Evolutionary conservation across 768 basidiomycete species (phyloP), one percentile per base, ranked within the genome.

Genomic region (Boletellus ananas): DNA sequence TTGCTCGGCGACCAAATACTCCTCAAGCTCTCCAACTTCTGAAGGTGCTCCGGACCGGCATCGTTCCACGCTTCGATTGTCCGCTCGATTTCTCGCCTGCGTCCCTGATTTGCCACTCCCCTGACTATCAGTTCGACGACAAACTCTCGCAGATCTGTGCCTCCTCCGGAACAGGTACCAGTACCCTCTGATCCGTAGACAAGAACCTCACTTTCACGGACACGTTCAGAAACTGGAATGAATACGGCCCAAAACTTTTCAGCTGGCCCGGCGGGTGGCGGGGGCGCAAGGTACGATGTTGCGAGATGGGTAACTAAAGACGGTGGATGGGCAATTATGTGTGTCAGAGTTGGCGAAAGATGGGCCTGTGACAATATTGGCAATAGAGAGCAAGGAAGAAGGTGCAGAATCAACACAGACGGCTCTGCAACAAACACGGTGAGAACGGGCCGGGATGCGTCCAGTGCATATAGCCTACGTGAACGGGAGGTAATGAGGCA

Each of bases 231-330:
- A 50, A 89, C 64, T 0, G 88, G 85, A 8, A 82, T 65, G 59
- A 94, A 89, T 11, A 91, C 74, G 34, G 74, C 72, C 89, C 87
- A 94, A 69, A 94, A 94, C 60, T 89, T 89, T 33, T 77, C 71
- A n/a, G 75, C 70, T 0, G 78, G 58, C 9, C 81, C 79, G 35
- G 73, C 69, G 8, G 86, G 80, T 1, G 88, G 86, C 0, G 91
- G 90, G 1, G 77, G 79, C 2, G 81, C 79, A 40, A 90, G 74
- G 63, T 90, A 93, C 8, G 82, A 80, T 23, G 72, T 75, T 2
- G 87, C 77, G 43, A 98, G 70, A 60, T 90, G 80, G 7, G 61
- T 63, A 33, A 97, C 70, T 45, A 96, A 76, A 1, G 74, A 71
- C 0, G 88, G 77, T 2, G 91, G 87, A 60, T 91, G 87, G 0